Percentiles rank a stretch among this genome's conserved stretches.
phyloP scores from a whole-genome alignment of 2,329 filamentous ascomycete genomes.

The Zarea fungicola region DNA sequence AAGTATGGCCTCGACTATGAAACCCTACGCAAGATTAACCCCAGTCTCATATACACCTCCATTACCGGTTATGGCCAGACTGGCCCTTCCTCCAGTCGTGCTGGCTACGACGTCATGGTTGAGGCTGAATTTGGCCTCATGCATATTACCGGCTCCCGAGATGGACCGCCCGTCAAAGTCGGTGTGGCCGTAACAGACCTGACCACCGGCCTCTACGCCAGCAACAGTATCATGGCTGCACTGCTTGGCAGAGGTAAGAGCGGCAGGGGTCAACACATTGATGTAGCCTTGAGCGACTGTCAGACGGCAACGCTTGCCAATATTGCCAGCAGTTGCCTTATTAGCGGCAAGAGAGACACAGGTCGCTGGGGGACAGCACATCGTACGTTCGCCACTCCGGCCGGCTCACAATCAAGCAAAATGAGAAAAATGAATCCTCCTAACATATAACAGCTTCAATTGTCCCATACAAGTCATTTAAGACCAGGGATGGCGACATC shows the following conservation, averaged over 20 bases:
- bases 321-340: constrained; percentile 84
- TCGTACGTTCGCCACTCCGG: constrained; percentile 48
- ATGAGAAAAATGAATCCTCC: neutral
- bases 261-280: constrained; percentile 84
- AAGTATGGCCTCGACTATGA: constrained; percentile 92
- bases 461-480: constrained; percentile 86
- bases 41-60: constrained; percentile 83
- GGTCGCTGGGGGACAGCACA: constrained; percentile 96
- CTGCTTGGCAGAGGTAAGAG: constrained; percentile 70
- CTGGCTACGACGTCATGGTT: constrained; percentile 99
- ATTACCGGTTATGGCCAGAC: constrained; percentile 97
- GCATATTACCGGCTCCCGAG: constrained; percentile 90
- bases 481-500: constrained; percentile 65
- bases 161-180: constrained; percentile 92
- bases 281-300: constrained; percentile 86
- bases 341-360: constrained; percentile 80
- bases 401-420: no score
- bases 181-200: constrained; percentile 95
- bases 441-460: constrained; percentile 65
- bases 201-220: constrained; percentile 91
- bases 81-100: constrained; percentile 78
- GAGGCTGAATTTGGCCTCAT: constrained; percentile 97
- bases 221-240: constrained; percentile 92
- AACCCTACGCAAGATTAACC: constrained; percentile 75
- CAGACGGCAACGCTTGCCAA: constrained; percentile 94